Conservation (phyloP, 2,329 filamentous ascomycete genomes). For the Exophiala phaeomuriformis region DNA sequence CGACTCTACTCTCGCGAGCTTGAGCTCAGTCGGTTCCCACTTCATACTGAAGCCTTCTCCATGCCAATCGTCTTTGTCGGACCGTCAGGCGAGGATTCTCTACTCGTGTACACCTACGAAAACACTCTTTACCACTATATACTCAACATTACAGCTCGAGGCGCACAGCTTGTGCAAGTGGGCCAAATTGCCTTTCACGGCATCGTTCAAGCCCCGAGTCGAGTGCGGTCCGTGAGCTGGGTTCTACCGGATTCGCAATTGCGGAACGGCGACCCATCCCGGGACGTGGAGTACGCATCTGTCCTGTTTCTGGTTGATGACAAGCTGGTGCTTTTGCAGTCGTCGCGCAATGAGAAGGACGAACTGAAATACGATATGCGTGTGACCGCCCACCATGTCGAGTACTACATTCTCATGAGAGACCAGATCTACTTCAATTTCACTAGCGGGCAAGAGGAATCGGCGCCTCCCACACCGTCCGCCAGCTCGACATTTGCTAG, state of each 20-base stretch:
- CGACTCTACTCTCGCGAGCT: constrained; percentile 89
- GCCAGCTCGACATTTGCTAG: constrained; percentile 40
- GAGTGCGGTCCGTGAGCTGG: constrained; percentile 92
- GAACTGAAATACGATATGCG: constrained; percentile 98
- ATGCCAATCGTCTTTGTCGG: constrained; percentile 86
- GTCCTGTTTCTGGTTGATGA: constrained; percentile 96
- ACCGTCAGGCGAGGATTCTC: constrained; percentile 82
- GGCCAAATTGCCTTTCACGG: constrained; percentile 97
- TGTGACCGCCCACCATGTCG: constrained; percentile 88
- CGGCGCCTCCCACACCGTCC: constrained; percentile 44
- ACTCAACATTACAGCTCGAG: constrained; percentile 63
- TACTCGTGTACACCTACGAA: constrained; percentile 94
- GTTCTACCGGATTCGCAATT: constrained; percentile 86
- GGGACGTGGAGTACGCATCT: constrained; percentile 87
- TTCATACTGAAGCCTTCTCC: constrained; percentile 70
- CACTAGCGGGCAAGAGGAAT: constrained; percentile 40
- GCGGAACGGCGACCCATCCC: constrained; percentile 83
- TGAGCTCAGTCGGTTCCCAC: constrained; percentile 62
- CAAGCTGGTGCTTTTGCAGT: constrained; percentile 86
- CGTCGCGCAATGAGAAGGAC: constrained; percentile 71
- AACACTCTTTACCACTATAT: constrained; percentile 94
- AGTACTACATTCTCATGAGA: constrained; percentile 88
- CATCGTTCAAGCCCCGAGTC: constrained; percentile 84
- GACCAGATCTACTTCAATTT: constrained; percentile 59
- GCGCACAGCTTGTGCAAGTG: constrained; percentile 78